These are phyloP conservation scores for Leishmania mexicana DNA, from an alignment of 208 protist species.

Conservation along the genomic window DNA sequence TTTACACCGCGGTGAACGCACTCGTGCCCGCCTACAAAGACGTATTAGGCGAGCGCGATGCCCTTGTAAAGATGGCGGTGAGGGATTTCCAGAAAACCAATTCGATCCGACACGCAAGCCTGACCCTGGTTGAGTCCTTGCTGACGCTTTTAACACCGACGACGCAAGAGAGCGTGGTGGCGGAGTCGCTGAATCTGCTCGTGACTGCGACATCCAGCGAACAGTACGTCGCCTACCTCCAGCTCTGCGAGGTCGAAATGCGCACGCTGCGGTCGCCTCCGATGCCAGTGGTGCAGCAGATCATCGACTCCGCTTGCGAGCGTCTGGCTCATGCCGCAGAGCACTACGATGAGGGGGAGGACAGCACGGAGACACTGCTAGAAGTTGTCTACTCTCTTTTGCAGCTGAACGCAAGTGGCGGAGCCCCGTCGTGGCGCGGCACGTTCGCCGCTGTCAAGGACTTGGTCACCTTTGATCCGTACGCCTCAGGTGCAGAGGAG, in stretches of 20 bases:
- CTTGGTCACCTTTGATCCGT: conserved; percentile 47
- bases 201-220: conserved; percentile 15
- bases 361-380: conserved; percentile 28
- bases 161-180: conserved; percentile 26
- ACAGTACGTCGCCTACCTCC: conserved; percentile 33
- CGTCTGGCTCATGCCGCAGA: conserved; percentile 19
- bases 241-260: conserved; percentile 36
- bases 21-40: conserved; percentile 34
- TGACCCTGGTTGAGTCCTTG: conserved; percentile 28
- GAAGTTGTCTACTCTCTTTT: conserved; percentile 29
- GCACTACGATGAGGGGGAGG: conserved; percentile 25
- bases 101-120: conserved; percentile 23
- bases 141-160: conserved; percentile 11
- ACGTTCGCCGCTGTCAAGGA: conserved; percentile 37
- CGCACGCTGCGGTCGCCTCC: conserved; percentile 21
- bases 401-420: conserved; percentile 1
- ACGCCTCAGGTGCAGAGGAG: conserved; percentile 26
- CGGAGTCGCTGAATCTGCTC: conserved; percentile 15
- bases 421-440: conserved; percentile 7
- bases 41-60: conserved; percentile 10
- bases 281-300: conserved; percentile 7
- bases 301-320: conserved; percentile 24
- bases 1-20: conserved; percentile 36
- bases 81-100: conserved; percentile 21
- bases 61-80: conserved; percentile 10